Evolutionary conservation across 345 rosid genomes (phyloP).

Genomic region (Garcia nutans): DNA sequence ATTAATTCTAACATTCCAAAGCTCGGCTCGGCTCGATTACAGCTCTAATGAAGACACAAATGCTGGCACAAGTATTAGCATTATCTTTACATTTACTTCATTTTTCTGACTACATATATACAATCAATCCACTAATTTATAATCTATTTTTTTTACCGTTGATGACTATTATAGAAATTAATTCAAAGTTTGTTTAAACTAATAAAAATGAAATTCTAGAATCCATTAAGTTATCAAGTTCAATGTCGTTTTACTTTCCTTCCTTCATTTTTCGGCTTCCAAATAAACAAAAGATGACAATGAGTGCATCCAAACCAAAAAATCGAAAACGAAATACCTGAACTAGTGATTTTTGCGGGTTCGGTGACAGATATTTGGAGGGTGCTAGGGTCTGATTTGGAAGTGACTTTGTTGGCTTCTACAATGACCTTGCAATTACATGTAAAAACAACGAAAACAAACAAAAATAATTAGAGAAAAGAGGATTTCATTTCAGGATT

Average conservation of each 20-base stretch:
- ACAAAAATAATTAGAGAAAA: background rate
- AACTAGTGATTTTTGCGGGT: slow-evolving; percentile 40
- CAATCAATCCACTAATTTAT: background rate
- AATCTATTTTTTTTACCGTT: no score
- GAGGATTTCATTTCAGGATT: background rate
- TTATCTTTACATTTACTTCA: no score
- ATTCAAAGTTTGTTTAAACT: background rate
- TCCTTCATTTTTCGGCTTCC: background rate
- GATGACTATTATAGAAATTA: no score
- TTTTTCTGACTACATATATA: no score
- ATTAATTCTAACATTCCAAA: no score
- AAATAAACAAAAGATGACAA: background rate
- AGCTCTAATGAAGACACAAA: no score
- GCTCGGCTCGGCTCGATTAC: no score
- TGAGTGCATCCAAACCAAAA: background rate
- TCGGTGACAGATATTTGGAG: slow-evolving; percentile 41
- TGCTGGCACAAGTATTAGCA: no score
- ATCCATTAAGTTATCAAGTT: background rate
- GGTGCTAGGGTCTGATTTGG: slow-evolving; percentile 38
- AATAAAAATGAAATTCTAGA: background rate
- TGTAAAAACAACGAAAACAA: slow-evolving; percentile 9
- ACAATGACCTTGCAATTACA: slow-evolving; percentile 62
- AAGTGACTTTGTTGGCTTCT: slow-evolving; percentile 40
- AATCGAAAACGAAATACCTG: slow-evolving; percentile 33
- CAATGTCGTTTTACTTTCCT: background rate